These are phyloP conservation scores for Kluyveromyces starmeri DNA, from an alignment of 805 yeast species.

Conservation along the genomic window DNA sequence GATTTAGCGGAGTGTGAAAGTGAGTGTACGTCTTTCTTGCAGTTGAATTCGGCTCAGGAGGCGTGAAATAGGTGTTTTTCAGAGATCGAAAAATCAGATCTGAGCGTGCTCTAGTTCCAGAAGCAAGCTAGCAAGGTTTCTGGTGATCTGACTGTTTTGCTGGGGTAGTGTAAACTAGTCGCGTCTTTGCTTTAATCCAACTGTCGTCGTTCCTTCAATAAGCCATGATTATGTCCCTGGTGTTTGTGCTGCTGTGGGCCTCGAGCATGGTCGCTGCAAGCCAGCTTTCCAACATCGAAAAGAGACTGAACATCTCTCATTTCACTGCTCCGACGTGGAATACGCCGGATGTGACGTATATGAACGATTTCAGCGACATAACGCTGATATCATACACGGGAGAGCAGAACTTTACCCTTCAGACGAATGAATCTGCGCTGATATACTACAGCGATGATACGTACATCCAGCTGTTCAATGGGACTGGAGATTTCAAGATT, in stretches of 20 bases:
- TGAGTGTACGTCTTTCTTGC: not conserved
- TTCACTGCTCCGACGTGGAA: constrained; percentile 10
- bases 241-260: not conserved
- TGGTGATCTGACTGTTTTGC: not conserved
- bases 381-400: constrained; percentile 23
- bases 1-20: too few species aligned
- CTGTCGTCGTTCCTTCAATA: not conserved
- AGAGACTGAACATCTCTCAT: constrained; percentile 9
- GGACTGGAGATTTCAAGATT: constrained; percentile 12
- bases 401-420: constrained; percentile 26
- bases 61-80: not conserved
- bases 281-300: constrained; percentile 15
- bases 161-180: not conserved
- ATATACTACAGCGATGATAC: constrained; percentile 23
- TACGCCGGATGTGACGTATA: not conserved
- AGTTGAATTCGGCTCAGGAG: not conserved
- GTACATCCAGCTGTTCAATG: constrained; percentile 14
- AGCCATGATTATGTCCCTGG: not conserved
- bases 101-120: not conserved
- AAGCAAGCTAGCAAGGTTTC: not conserved
- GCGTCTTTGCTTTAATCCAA: not conserved
- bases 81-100: not conserved
- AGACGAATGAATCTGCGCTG: constrained; percentile 10
- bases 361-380: constrained; percentile 18
- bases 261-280: constrained; percentile 9